Conservation (phyloP, 306 rosid genomes). For the Ochetophila trinervis region DNA sequence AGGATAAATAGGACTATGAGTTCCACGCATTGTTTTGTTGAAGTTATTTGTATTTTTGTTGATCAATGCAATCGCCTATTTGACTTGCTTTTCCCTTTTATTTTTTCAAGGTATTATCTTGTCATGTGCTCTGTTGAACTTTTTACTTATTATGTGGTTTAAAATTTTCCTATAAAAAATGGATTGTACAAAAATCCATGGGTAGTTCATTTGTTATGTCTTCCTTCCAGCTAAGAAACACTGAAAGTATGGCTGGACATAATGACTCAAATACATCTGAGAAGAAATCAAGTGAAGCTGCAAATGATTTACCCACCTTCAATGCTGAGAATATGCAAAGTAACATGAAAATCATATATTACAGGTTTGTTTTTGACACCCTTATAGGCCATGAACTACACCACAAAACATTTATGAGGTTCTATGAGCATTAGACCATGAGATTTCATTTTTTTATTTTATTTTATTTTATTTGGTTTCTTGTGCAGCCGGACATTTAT, state of each 20-base stretch:
- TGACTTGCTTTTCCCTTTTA: too few relatives aligned
- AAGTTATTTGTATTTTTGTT: not conserved
- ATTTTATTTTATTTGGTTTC: too few relatives aligned
- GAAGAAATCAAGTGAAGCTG: constrained; percentile 62
- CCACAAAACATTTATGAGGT: not conserved
- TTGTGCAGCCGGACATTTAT: constrained; percentile 89
- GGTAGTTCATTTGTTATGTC: not conserved
- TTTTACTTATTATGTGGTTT: not conserved
- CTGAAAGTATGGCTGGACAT: constrained; percentile 62
- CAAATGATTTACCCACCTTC: constrained; percentile 57
- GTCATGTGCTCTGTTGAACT: not conserved
- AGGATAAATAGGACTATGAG: not conserved
- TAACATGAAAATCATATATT: constrained; percentile 74
- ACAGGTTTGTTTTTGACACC: constrained; percentile 59
- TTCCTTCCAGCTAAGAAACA: constrained; percentile 19
- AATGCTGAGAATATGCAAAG: constrained; percentile 89
- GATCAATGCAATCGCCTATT: not conserved
- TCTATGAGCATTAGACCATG: too few relatives aligned
- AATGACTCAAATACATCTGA: constrained; percentile 48
- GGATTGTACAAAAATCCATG: constrained; percentile 2
- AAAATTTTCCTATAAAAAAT: not conserved
- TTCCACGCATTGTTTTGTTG: not conserved
- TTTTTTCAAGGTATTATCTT: not conserved
- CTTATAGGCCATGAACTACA: not conserved
- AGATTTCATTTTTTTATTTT: too few relatives aligned